Conservation (phyloP, 352 stramenopile species). For the Pythium sp. region DNA sequence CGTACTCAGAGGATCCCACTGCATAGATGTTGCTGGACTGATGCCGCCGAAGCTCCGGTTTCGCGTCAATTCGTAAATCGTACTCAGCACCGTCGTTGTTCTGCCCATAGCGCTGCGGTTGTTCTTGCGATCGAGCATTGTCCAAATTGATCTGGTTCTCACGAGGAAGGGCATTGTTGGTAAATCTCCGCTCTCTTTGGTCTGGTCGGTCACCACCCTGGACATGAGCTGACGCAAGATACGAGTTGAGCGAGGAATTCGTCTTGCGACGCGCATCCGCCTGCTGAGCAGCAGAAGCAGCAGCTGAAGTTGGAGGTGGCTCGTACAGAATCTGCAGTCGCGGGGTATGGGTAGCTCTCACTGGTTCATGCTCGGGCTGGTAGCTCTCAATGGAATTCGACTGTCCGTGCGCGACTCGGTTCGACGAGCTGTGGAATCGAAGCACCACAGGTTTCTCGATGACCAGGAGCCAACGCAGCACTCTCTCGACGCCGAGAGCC, state of each 20-base stretch:
- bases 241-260: constrained; percentile 9
- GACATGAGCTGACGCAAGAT: constrained; percentile 22
- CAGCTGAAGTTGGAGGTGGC: constrained; percentile 5
- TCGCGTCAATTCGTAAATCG: constrained; percentile 28
- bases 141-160: constrained; percentile 5
- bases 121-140: background rate
- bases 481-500: constrained; percentile 64
- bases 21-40: constrained; percentile 8
- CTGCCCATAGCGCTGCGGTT: background rate
- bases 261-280: constrained; percentile 4
- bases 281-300: background rate
- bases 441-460: constrained; percentile 75
- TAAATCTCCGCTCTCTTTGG: constrained; percentile 20
- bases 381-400: constrained; percentile 10
- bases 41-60: constrained; percentile 15
- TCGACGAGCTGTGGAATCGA: constrained; percentile 76
- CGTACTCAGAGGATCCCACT: background rate
- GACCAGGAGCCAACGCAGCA: constrained; percentile 72
- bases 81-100: constrained; percentile 18
- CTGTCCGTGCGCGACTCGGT: constrained; percentile 34
- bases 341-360: constrained; percentile 15
- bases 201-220: constrained; percentile 18
- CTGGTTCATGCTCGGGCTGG: constrained; percentile 36
- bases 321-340: constrained; percentile 28
- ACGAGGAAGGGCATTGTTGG: constrained; percentile 19